Evolutionary conservation across 2,329 filamentous ascomycete species (phyloP), one percentile per base, ranked within the genome.

Genomic region (Aspergillus sp.): DNA sequence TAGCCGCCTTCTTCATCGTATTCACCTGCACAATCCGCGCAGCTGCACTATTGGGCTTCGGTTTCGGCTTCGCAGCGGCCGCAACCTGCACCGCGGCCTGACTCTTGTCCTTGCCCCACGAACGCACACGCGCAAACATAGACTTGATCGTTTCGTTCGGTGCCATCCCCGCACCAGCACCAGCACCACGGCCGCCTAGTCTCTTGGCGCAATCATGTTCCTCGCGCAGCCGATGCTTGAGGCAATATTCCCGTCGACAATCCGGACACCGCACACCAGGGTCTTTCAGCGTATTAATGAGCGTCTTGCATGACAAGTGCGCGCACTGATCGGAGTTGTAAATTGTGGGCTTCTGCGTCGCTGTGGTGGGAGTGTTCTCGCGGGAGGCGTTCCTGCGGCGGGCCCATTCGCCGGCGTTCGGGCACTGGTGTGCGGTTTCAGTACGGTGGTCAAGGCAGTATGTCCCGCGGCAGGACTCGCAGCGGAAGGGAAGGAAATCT

Each of bases 371-470:
- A 46, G 72, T 68, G 60, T 70, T 70, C 45, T 68, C 69, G 25
- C 59, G 66, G 45, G 58, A 62, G 28, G 64, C 64, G 55, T 76
- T 73, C 57, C 79, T 78, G 22, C 80, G 79, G 60, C 82, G 80
- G 0, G 86, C 87, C 86, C 87, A 89, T 72, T 83, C 85, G 56
- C 87, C 87, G 38, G 82, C 84, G 61, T 85, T 81, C 3, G 82
- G 69, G 67, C 88, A 90, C 72, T 87, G 85, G 80, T 99, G 96
- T 0, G 91, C 81, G 22, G 87, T 86, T 81, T 98, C 94, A 71
- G 88, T 90, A 59, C 94, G 91, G 83, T 99, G 95, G 74, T 98
- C 94, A 68, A 96, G 90, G 77, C 96, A 99, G 81, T 89, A 99
- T 17, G 90, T 94, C 61, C 83, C 83, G 71, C 81, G 85, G 80